Base-by-base conservation (phyloP, 805 yeast species). In the Lachancea dasiensis region DNA sequence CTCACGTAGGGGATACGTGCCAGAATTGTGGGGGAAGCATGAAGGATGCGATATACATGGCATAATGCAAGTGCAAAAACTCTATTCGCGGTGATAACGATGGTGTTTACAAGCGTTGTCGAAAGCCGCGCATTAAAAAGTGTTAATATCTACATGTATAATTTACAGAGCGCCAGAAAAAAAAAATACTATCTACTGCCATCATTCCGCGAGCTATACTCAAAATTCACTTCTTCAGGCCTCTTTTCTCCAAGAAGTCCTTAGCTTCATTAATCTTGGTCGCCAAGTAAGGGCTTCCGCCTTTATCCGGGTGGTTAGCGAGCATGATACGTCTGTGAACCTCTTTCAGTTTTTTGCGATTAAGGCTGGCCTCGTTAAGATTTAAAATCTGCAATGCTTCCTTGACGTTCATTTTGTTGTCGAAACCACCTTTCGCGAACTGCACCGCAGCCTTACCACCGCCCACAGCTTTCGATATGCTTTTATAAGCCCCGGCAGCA, bases 221-320 rank as follows among this genome's bases (percentile, higher is more conserved):
- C n/a, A n/a, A n/a, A n/a, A n/a, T n/a, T n/a, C n/a, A 50, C 30
- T 50, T 50, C 26, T 50, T 45, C 31, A 52, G 35, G 15, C 57
- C 64, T 32, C 54, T 56, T 42, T 59, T 59, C 35, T 57, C 58
- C 30, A 60, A 40, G 31, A 56, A 59, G 37, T 81, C 86, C 56
- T 82, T 81, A 26, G 97, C 95, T 65, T 87, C 95, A 59, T 87
- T 87, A 48, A 87, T 85, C 68, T 87, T 87, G 34, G 94, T 82
- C 34, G 96, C 96, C 61, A 87, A 60, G 55, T 75, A 86, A 32
- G 94, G 84, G 5, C 94, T 82, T 5, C 97, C 97, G 32, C 97
- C 97, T 60, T 82, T 83, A 65, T 87, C 97, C 13, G 97, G 97
- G 56, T 87, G 97, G 61, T 87, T 87, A 31, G 87, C 78, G 67